Conservation (phyloP, 2,329 filamentous ascomycete genomes). For the Cladobotryum protrusum region DNA sequence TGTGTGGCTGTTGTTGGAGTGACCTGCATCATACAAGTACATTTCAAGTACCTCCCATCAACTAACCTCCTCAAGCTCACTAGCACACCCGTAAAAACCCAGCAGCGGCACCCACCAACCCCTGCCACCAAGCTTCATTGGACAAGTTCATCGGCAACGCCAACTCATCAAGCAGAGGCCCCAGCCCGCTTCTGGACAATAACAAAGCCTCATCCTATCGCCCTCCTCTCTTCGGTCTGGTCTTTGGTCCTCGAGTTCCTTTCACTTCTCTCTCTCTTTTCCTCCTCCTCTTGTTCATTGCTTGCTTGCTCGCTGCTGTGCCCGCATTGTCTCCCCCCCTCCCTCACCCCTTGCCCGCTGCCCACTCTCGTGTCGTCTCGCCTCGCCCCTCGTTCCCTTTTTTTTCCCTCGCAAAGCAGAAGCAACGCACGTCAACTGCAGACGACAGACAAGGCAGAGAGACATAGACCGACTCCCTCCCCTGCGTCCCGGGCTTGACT, state of each 20-base stretch:
- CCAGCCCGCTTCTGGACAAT: constrained; percentile 26
- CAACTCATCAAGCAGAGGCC: constrained; percentile 30
- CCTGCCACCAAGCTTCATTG: constrained; percentile 28
- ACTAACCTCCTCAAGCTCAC: neutral
- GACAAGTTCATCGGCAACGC: constrained; percentile 31
- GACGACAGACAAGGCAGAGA: too few species aligned
- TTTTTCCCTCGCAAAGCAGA: neutral
- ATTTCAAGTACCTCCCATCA: neutral
- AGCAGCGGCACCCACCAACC: constrained; percentile 16
- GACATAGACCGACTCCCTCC: too few species aligned
- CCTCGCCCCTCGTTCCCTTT: neutral
- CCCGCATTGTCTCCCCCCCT: neutral
- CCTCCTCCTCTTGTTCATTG: neutral
- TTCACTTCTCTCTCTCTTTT: neutral
- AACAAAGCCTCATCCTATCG: constrained; percentile 22
- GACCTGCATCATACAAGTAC: neutral
- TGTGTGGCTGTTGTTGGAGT: neutral
- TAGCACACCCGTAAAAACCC: constrained; percentile 12
- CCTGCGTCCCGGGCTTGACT: too few species aligned
- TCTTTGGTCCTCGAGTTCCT: neutral
- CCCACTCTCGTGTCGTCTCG: too few species aligned
- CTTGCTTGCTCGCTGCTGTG: neutral
- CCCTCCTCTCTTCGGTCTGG: neutral
- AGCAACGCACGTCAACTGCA: too few species aligned
- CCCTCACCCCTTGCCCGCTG: too few species aligned